phyloP scores from a whole-genome alignment of 495 filamentous ascomycete genomes.

The Penicillium salamii region DNA sequence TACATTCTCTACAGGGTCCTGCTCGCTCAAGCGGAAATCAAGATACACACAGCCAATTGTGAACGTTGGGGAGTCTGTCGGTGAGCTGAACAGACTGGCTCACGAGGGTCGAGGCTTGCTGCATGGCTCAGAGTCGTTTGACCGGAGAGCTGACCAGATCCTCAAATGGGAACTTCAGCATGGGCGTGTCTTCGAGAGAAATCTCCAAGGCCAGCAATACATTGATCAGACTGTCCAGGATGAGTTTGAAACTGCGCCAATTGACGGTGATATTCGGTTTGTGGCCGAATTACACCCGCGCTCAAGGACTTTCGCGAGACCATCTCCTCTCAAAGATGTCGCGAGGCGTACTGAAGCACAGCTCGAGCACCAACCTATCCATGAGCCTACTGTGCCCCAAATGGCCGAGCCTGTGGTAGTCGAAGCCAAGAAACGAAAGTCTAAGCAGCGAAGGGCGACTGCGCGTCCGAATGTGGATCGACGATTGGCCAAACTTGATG shows the following conservation, averaged over 20 bases:
- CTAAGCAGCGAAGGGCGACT: conserved; percentile 1
- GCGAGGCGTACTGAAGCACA: neutral
- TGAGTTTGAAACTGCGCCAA: conserved; percentile 29
- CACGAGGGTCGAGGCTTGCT: neutral
- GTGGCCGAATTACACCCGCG: conserved; percentile 18
- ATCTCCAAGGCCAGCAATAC: conserved; percentile 20
- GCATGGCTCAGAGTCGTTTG: neutral
- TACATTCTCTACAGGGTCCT: conserved; percentile 43
- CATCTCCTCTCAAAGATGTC: conserved; percentile 6
- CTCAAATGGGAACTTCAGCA: conserved; percentile 37
- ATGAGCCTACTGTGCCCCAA: too few relatives aligned
- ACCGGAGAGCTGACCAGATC: conserved; percentile 26
- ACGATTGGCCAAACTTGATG: conserved; percentile 31
- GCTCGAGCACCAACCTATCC: too few relatives aligned
- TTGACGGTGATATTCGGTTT: conserved; percentile 36
- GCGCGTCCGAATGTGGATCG: conserved; percentile 9
- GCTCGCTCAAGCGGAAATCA: conserved; percentile 1
- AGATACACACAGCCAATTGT: conserved; percentile 3
- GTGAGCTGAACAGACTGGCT: conserved; percentile 24
- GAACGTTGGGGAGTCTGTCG: conserved; percentile 22
- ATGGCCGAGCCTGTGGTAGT: too few relatives aligned
- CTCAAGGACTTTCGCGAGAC: neutral
- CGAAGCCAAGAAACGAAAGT: neutral
- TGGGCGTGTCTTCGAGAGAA: conserved; percentile 26
- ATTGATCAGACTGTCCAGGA: conserved; percentile 36